Evolutionary conservation across 257 asterid species (phyloP), one percentile per base, ranked within the genome.

Genomic region (Euphrasia confusa): DNA sequence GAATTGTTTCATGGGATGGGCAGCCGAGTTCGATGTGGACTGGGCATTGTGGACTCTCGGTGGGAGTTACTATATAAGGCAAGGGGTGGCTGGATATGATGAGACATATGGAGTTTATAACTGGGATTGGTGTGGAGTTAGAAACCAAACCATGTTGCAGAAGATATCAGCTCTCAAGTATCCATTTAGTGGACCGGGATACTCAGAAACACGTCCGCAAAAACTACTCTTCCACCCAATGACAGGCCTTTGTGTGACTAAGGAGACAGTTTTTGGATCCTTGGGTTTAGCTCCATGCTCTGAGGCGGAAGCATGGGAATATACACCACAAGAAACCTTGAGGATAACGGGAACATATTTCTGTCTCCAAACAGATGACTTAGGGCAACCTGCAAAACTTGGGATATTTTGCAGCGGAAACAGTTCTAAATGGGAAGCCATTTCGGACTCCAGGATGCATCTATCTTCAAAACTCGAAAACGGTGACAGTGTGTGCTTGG

Each of bases 21-120:
- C 99, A 13, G 96, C 99, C 57, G 92, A 87, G 54, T 59, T 66
- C 37, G 99, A 93, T 67, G 53, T 87, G 42, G 97, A 93, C 27
- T 89, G 96, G 97, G 96, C 97, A 15, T 35, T 87, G 53, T 89
- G 99, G 99, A 80, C 91, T 61, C 88, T 89, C 12, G 81, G 71
- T 6, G 97, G 99, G 15, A 93, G 97, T 65, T 87, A 93, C 49
- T 93, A 87, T 60, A 33, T 78, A 28, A 74, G 97, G 69, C 80
- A 85, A 72, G 95, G 97, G 26, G 78, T 76, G 1, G 71, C 72
- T 68, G 97, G 95, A 30, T 4, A 58, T 14, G 79, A 87, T 59
- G 99, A 89, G 77, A 74, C 77, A 37, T 93, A 87, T 61, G 97
- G 99, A 21, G 74, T 93, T 68, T 78, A 79, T 69, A 42, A 75